phyloP scores from a whole-genome alignment of 495 filamentous ascomycete genomes.

The Xylaria scruposa region DNA sequence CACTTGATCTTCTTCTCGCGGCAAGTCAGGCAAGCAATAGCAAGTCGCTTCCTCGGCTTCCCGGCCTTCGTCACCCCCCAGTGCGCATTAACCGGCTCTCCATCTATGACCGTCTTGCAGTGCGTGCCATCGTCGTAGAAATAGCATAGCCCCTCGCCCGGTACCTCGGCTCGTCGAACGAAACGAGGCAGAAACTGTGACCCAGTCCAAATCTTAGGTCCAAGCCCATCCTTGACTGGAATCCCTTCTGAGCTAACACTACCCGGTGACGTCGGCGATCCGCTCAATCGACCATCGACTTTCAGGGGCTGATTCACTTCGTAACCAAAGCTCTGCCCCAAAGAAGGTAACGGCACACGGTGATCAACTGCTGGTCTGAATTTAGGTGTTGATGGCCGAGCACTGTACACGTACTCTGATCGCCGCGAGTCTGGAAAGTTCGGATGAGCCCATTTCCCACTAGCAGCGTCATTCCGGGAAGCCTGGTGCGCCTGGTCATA shows the following conservation, averaged over 20 bases:
- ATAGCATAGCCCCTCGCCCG: slow-evolving; percentile 82
- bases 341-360: slow-evolving; percentile 37
- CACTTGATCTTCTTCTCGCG: slow-evolving; percentile 98
- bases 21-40: slow-evolving; percentile 88
- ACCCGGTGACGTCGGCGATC: slow-evolving; percentile 50
- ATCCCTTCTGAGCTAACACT: slow-evolving; percentile 49
- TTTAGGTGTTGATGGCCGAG: slow-evolving; percentile 34
- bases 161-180: slow-evolving; percentile 64
- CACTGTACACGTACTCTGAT: slow-evolving; percentile 42
- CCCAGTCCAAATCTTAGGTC: slow-evolving; percentile 67
- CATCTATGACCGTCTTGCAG: slow-evolving; percentile 84
- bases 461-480: slow-evolving; percentile 29
- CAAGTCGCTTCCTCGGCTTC: slow-evolving; percentile 86
- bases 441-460: slow-evolving; percentile 32
- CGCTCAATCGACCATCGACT: slow-evolving; percentile 32
- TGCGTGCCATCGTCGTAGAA: slow-evolving; percentile 87
- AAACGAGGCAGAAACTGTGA: slow-evolving; percentile 67
- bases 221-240: slow-evolving; percentile 59
- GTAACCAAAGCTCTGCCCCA: slow-evolving; percentile 33
- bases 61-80: slow-evolving; percentile 95
- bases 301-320: slow-evolving; percentile 35
- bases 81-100: slow-evolving; percentile 83
- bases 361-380: slow-evolving; percentile 35
- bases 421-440: slow-evolving; percentile 40
- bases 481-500: slow-evolving; percentile 39